Percentiles rank a stretch among this genome's conserved stretches.
Evolutionary conservation across 139 green algal genomes (phyloP).

Genomic region (Haematococcus lacustris): DNA sequence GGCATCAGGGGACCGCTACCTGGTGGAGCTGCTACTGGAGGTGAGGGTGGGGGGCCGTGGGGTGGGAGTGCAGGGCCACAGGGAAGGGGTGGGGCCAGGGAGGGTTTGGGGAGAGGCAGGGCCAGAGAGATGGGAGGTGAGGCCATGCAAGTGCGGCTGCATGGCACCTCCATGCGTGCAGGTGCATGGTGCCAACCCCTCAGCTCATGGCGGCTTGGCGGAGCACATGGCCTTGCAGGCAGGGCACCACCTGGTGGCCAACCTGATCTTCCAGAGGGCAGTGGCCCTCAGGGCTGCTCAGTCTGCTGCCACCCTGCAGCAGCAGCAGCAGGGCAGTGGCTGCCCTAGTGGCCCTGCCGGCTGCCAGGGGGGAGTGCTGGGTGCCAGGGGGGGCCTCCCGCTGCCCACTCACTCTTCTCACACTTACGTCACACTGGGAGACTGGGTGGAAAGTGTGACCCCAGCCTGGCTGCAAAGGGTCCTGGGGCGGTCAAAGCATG

Average conservation of each 20-base stretch:
- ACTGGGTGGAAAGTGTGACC: background rate
- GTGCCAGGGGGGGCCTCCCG: background rate
- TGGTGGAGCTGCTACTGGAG: constrained; percentile 4
- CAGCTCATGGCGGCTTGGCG: background rate
- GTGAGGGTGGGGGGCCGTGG: background rate
- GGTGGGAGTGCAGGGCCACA: background rate
- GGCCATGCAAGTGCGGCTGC: too few relatives aligned
- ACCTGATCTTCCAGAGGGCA: background rate
- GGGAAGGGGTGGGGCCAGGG: too few relatives aligned
- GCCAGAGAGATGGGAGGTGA: too few relatives aligned
- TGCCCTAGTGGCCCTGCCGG: background rate
- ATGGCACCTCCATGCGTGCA: too few relatives aligned
- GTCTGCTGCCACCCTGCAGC: background rate
- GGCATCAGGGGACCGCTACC: constrained; percentile 1
- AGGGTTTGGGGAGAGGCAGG: too few relatives aligned
- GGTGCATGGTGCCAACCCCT: constrained; percentile 1
- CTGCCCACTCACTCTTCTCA: background rate
- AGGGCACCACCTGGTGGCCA: background rate
- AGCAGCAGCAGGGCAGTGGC: background rate
- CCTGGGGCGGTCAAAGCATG: too few relatives aligned
- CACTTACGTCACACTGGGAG: background rate
- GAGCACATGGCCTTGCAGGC: background rate
- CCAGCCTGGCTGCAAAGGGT: too few relatives aligned
- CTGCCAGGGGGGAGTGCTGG: background rate
- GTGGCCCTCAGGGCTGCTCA: background rate